A percentile compares a stretch with the other conserved stretches of the same genome.
Conservation (phyloP, 257 asterid species). For the Solanum tarijense region DNA sequence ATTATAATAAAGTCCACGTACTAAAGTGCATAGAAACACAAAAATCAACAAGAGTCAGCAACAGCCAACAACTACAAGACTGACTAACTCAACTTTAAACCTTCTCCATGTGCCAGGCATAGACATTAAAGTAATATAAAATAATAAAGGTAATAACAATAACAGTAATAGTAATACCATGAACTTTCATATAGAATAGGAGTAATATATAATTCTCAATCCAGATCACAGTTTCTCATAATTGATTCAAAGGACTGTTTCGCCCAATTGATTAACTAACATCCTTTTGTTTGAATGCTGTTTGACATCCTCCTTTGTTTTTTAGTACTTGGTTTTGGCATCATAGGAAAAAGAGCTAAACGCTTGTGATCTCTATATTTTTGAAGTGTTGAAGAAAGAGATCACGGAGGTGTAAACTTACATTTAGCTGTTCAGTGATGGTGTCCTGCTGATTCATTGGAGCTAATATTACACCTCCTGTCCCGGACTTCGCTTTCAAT, state of each 20-base stretch:
- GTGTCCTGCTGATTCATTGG: slow-evolving; percentile 88
- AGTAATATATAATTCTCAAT: not conserved
- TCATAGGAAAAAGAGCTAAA: not conserved
- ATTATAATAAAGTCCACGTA: not conserved
- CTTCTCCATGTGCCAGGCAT: not conserved
- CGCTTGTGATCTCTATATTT: not conserved
- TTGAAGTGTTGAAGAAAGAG: not conserved
- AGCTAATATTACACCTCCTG: slow-evolving; percentile 51
- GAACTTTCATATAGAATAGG: not conserved
- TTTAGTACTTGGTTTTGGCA: not conserved
- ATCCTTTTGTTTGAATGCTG: not conserved
- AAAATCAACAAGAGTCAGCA: not conserved
- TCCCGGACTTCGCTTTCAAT: slow-evolving; percentile 59
- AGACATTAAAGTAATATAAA: not conserved
- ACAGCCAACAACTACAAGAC: not conserved
- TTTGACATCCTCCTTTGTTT: not conserved
- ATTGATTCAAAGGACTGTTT: not conserved
- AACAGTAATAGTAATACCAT: not conserved
- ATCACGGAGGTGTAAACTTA: slow-evolving; percentile 1
- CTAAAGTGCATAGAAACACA: not conserved
- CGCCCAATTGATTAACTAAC: not conserved
- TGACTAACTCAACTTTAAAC: not conserved
- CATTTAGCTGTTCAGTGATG: slow-evolving; percentile 69
- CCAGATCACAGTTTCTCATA: not conserved
- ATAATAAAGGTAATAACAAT: not conserved